A percentile compares a stretch with the other conserved stretches of the same genome.
Conservation (phyloP, 2,329 filamentous ascomycete genomes). For the Penicillium olsonii region DNA sequence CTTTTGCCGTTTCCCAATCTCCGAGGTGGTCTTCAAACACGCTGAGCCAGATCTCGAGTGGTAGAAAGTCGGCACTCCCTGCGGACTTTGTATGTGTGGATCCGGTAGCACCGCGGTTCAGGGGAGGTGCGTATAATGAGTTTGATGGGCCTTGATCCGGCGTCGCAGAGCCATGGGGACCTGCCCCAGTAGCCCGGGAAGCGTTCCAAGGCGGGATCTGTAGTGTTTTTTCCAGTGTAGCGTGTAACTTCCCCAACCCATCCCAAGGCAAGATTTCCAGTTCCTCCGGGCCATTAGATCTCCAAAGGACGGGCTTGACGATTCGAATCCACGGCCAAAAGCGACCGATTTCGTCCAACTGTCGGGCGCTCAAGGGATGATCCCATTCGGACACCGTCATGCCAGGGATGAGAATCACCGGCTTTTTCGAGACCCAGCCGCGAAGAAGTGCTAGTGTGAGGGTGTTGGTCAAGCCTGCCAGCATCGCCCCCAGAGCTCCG, state of each 20-base stretch:
- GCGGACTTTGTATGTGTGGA: slow-evolving; percentile 20
- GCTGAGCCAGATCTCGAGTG: slow-evolving; percentile 85
- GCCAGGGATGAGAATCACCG: slow-evolving; percentile 79
- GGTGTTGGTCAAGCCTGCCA: slow-evolving; percentile 79
- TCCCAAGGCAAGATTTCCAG: slow-evolving; percentile 54
- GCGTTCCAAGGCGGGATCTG: slow-evolving; percentile 23
- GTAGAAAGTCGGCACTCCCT: slow-evolving; percentile 52
- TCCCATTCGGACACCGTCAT: slow-evolving; percentile 92
- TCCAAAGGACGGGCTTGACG: slow-evolving; percentile 79
- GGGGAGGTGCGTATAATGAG: slow-evolving; percentile 14
- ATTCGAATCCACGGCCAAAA: slow-evolving; percentile 89
- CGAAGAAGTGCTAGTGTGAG: slow-evolving; percentile 78
- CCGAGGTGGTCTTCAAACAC: slow-evolving; percentile 75
- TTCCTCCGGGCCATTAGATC: slow-evolving; percentile 63
- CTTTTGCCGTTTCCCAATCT: slow-evolving; percentile 88
- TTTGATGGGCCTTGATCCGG: slow-evolving; percentile 13
- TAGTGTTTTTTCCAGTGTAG: slow-evolving; percentile 35
- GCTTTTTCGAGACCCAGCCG: slow-evolving; percentile 85
- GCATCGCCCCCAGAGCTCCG: slow-evolving; percentile 82
- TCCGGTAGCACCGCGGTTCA: slow-evolving; percentile 41
- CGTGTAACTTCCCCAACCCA: slow-evolving; percentile 40
- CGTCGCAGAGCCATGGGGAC: slow-evolving; percentile 12
- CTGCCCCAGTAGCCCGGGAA: slow-evolving; percentile 12
- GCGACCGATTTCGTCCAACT: slow-evolving; percentile 76
- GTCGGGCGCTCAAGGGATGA: slow-evolving; percentile 83